These are phyloP conservation scores for Chrysosporium queenslandicum DNA, from an alignment of 2,329 filamentous ascomycete species.

Conservation along the genomic window DNA sequence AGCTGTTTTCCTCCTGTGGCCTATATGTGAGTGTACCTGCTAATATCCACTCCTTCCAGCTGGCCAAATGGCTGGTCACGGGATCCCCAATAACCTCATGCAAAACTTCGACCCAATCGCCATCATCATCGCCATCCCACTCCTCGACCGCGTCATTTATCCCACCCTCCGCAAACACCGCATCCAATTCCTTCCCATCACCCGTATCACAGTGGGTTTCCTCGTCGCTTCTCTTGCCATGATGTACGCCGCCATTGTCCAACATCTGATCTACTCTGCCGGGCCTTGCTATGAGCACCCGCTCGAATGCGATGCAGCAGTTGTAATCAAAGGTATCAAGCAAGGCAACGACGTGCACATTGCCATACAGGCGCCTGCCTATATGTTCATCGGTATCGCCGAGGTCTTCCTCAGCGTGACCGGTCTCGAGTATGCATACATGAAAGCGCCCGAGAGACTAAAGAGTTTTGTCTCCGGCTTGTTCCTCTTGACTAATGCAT, in stretches of 20 bases:
- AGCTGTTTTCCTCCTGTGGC: too few relatives aligned
- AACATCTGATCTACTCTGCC: slow-evolving; percentile 45
- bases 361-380: slow-evolving; percentile 36
- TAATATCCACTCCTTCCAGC: slow-evolving; percentile 28
- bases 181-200: slow-evolving; percentile 62
- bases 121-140: slow-evolving; percentile 62
- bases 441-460: slow-evolving; percentile 60
- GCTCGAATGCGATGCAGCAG: slow-evolving; percentile 27
- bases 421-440: slow-evolving; percentile 61
- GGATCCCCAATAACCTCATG: slow-evolving; percentile 66
- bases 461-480: slow-evolving; percentile 51
- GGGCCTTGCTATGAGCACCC: slow-evolving; percentile 43
- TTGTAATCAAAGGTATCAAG: slow-evolving; percentile 24
- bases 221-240: slow-evolving; percentile 51
- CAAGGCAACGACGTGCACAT: slow-evolving; percentile 35
- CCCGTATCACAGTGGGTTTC: slow-evolving; percentile 63
- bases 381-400: slow-evolving; percentile 38
- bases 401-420: slow-evolving; percentile 57
- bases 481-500: slow-evolving; percentile 48
- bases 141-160: slow-evolving; percentile 59
- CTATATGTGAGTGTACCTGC: background rate
- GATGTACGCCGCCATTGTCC: slow-evolving; percentile 49
- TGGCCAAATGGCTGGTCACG: slow-evolving; percentile 51
- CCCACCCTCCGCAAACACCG: slow-evolving; percentile 53
- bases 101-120: slow-evolving; percentile 66